phyloP scores from a whole-genome alignment of 2,329 filamentous ascomycete genomes.

The Pezizomycotina sp. region DNA sequence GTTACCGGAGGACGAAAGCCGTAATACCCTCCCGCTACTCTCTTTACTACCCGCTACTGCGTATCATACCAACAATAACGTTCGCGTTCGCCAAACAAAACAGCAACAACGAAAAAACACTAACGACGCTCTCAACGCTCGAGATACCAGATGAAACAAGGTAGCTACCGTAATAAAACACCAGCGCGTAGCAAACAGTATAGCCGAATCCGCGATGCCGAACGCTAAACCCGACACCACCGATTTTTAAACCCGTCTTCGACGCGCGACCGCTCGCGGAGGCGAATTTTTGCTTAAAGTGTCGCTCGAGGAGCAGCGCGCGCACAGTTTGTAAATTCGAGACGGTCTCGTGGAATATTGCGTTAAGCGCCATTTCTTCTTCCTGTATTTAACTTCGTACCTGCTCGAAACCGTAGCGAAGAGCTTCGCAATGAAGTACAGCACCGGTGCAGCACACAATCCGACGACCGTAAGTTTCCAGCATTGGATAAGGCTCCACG shows the following conservation, averaged over 20 bases:
- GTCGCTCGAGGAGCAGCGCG: slow-evolving; percentile 53
- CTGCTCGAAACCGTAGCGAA: slow-evolving; percentile 49
- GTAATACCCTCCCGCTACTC: slow-evolving; percentile 55
- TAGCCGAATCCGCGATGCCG: slow-evolving; percentile 55
- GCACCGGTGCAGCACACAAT: slow-evolving; percentile 48
- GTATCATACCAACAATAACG: slow-evolving; percentile 49
- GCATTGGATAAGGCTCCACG: slow-evolving; percentile 56
- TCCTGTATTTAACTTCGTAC: slow-evolving; percentile 56
- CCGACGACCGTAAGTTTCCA: slow-evolving; percentile 73
- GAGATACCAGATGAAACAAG: slow-evolving; percentile 40
- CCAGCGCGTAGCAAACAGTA: slow-evolving; percentile 58
- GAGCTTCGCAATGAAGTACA: slow-evolving; percentile 47
- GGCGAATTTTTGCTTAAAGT: slow-evolving; percentile 55
- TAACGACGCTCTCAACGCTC: slow-evolving; percentile 45
- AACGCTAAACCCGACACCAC: no score
- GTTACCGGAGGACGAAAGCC: no score
- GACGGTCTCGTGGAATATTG: slow-evolving; percentile 55
- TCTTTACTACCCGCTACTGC: no score
- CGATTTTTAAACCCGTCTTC: slow-evolving; percentile 44
- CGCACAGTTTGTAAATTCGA: slow-evolving; percentile 64
- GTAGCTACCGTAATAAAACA: slow-evolving; percentile 67
- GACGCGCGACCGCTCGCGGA: slow-evolving; percentile 38
- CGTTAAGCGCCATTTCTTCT: slow-evolving; percentile 43
- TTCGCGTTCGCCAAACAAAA: slow-evolving; percentile 62
- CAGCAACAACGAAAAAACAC: slow-evolving; percentile 67